phyloP scores from a whole-genome alignment of 2,329 filamentous ascomycete species.

The Tolypocladium nubicola region DNA sequence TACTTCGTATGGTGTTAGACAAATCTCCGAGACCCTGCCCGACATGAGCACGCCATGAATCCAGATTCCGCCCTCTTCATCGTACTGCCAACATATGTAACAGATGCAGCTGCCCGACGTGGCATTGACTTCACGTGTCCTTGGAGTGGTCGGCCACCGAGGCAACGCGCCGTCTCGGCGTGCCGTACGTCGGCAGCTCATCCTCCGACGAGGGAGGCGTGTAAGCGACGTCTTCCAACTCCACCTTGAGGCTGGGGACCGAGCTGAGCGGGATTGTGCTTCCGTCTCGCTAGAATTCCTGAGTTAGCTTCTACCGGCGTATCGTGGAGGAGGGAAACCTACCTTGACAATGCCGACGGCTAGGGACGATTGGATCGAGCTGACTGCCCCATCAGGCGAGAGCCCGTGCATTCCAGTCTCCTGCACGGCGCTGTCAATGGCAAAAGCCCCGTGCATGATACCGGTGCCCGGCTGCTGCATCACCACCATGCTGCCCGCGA shows the following conservation, averaged over 20 bases:
- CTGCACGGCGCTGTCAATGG: conserved; percentile 55
- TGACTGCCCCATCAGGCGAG: conserved; percentile 11
- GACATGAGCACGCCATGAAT: too few relatives aligned
- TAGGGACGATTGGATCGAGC: conserved; percentile 15
- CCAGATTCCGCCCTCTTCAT: too few relatives aligned
- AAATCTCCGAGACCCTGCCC: too few relatives aligned
- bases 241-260: conserved; percentile 25
- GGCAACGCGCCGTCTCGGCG: not conserved
- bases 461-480: conserved; percentile 24
- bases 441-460: conserved; percentile 20
- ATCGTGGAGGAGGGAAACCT: not conserved
- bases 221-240: conserved; percentile 22
- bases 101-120: too few relatives aligned
- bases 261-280: conserved; percentile 12
- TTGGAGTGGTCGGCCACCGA: not conserved
- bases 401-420: conserved; percentile 33
- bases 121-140: not conserved
- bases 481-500: conserved; percentile 22
- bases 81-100: too few relatives aligned
- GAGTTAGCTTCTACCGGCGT: not conserved
- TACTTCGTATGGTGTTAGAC: too few relatives aligned
- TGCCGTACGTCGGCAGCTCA: conserved; percentile 17
- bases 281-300: conserved; percentile 19
- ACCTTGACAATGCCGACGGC: conserved; percentile 23
- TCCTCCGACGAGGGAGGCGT: conserved; percentile 12